Conservation (phyloP, 306 rosid species). For the Arachis stenosperma region DNA sequence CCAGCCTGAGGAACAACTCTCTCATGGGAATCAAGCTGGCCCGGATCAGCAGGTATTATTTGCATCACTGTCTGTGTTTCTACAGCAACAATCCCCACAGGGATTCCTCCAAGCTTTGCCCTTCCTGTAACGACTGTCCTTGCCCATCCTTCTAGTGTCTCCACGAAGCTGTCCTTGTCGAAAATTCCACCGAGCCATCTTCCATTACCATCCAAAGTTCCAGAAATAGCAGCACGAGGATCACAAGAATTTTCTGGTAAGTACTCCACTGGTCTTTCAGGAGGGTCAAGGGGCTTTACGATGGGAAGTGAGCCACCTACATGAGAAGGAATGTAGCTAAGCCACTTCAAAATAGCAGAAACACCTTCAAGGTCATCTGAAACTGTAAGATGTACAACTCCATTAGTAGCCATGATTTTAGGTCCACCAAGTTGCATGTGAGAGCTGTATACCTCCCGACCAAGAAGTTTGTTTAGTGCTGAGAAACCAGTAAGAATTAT, state of each 20-base stretch:
- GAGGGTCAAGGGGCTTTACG: constrained; percentile 78
- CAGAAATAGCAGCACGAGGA: constrained; percentile 93
- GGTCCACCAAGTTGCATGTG: constrained; percentile 99
- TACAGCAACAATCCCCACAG: constrained; percentile 92
- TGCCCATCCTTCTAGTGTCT: constrained; percentile 99
- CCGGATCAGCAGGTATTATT: constrained; percentile 98
- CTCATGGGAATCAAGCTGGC: constrained; percentile 97
- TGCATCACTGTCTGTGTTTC: constrained; percentile 99
- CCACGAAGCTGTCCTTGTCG: constrained; percentile 95
- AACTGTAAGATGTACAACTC: constrained; percentile 97
- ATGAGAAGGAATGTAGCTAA: constrained; percentile 86
- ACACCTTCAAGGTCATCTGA: constrained; percentile 94
- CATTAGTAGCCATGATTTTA: constrained; percentile 97
- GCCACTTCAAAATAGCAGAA: constrained; percentile 95
- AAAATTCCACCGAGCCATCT: constrained; percentile 94
- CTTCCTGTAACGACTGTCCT: constrained; percentile 97
- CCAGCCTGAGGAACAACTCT: constrained; percentile 99
- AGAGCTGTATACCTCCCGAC: constrained; percentile 99
- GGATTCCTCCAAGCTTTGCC: constrained; percentile 99
- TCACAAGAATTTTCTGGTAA: constrained; percentile 89
- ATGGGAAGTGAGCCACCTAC: constrained; percentile 89
- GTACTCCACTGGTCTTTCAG: constrained; percentile 86
- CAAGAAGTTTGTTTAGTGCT: constrained; percentile 95
- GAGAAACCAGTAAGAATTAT: constrained; percentile 97
- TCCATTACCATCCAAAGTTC: constrained; percentile 65